Percentiles rank a stretch among this genome's conserved stretches.
Evolutionary conservation across 306 rosid species (phyloP).

Genomic region (Citrullus amarus): DNA sequence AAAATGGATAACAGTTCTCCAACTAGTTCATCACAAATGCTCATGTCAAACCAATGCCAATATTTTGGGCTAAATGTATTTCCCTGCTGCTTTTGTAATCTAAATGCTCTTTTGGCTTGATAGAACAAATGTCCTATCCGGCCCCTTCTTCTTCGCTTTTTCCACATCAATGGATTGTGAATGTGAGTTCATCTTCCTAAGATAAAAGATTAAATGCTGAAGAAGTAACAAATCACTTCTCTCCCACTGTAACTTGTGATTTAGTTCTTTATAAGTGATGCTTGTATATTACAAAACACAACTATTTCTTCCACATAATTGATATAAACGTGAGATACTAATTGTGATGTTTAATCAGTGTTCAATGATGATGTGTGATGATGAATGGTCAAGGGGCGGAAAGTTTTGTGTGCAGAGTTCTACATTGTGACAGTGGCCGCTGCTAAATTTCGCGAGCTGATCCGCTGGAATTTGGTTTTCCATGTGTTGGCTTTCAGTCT

Average conservation of each 20-base stretch:
- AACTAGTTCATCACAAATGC: background rate
- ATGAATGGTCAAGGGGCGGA: constrained; percentile 45
- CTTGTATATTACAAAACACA: background rate
- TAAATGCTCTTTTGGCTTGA: background rate
- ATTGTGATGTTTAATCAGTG: constrained; percentile 35
- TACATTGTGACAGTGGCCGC: constrained; percentile 38
- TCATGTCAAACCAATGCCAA: background rate
- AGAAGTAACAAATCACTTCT: background rate
- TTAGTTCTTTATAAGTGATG: background rate
- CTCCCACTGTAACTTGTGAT: background rate
- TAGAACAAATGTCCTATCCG: background rate
- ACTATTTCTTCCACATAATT: background rate
- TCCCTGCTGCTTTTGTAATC: background rate
- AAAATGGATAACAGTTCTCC: too few species aligned
- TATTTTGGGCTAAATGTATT: background rate
- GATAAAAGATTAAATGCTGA: background rate
- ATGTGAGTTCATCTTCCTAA: background rate
- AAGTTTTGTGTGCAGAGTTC: constrained; percentile 33
- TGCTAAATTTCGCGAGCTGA: constrained; percentile 33
- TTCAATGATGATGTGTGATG: constrained; percentile 90
- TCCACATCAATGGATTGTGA: background rate
- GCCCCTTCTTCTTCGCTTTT: background rate
- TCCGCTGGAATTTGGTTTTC: constrained; percentile 10
- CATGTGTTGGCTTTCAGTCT: background rate
- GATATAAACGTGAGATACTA: background rate